A percentile compares a stretch with the other conserved stretches of the same genome.
Conservation (phyloP, 164 flowering plant species). For the Taxillus chinensis region DNA sequence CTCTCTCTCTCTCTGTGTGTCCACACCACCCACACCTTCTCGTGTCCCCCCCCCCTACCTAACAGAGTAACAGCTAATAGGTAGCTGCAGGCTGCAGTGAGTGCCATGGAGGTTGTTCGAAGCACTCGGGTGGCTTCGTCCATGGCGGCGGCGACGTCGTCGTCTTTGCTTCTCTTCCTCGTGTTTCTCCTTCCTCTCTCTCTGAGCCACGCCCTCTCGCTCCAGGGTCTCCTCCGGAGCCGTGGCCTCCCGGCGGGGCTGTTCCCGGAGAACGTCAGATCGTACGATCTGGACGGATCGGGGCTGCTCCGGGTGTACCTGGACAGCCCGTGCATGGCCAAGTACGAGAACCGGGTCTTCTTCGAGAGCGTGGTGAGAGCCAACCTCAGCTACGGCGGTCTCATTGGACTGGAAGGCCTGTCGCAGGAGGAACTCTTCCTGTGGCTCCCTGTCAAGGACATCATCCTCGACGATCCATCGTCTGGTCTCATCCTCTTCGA, state of each 20-base stretch:
- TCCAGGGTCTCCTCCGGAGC: not conserved
- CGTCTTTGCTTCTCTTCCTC: not conserved
- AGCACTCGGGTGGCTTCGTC: no score
- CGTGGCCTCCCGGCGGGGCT: not conserved
- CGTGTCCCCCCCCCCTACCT: no score
- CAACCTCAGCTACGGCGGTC: conserved; percentile 65
- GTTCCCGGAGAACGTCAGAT: not conserved
- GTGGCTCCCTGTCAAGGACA: conserved; percentile 79
- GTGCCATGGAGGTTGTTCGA: no score
- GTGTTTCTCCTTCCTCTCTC: not conserved
- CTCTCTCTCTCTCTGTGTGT: no score
- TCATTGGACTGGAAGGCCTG: conserved; percentile 55
- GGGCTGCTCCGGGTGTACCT: conserved; percentile 57
- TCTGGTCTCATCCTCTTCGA: conserved; percentile 77
- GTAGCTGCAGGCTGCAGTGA: no score
- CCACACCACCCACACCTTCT: no score
- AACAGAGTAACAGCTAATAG: no score
- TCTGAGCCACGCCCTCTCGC: not conserved
- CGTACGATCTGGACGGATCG: not conserved
- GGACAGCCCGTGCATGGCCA: conserved; percentile 60
- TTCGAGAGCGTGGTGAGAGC: conserved; percentile 62
- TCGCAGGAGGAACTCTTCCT: conserved; percentile 79
- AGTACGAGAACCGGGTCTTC: conserved; percentile 57
- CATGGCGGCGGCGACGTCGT: no score
- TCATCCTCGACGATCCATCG: conserved; percentile 53